phyloP scores from a whole-genome alignment of 2,329 filamentous ascomycete genomes.

The Fusarium bactridioides region DNA sequence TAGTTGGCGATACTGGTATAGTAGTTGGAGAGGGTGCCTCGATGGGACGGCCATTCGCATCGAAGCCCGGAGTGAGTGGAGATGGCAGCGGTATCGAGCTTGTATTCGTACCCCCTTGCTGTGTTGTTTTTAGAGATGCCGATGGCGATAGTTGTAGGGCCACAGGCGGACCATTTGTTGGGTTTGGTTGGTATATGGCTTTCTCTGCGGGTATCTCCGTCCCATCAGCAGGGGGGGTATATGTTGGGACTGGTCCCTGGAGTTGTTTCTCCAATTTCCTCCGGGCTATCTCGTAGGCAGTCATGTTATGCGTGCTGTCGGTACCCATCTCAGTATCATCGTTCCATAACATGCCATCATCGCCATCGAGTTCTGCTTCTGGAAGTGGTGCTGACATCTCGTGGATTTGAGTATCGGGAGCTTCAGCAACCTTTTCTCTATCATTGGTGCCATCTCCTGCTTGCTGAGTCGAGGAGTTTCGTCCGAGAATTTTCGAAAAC shows the following conservation, averaged over 20 bases:
- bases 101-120: constrained; percentile 31
- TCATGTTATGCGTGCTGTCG: constrained; percentile 51
- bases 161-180: constrained; percentile 28
- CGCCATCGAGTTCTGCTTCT: constrained; percentile 60
- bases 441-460: constrained; percentile 31
- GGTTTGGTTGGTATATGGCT: constrained; percentile 25
- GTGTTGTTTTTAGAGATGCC: constrained; percentile 28
- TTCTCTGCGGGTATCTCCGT: constrained; percentile 44
- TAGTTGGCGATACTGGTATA: constrained; percentile 34
- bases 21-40: constrained; percentile 54
- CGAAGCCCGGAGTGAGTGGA: constrained; percentile 57
- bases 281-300: constrained; percentile 60
- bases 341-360: constrained; percentile 48
- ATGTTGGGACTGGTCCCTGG: constrained; percentile 58
- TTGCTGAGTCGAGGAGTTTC: constrained; percentile 44
- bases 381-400: constrained; percentile 57
- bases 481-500: constrained; percentile 54
- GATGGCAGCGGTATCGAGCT: constrained; percentile 53
- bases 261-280: constrained; percentile 61
- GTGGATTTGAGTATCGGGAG: constrained; percentile 58
- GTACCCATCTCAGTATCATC: constrained; percentile 53
- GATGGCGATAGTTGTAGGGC: constrained; percentile 30
- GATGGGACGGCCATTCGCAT: constrained; percentile 50
- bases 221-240: constrained; percentile 52
- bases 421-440: constrained; percentile 43